These are phyloP conservation scores for Ulvella scutata DNA, from an alignment of 139 green algal genomes.

Conservation along the genomic window DNA sequence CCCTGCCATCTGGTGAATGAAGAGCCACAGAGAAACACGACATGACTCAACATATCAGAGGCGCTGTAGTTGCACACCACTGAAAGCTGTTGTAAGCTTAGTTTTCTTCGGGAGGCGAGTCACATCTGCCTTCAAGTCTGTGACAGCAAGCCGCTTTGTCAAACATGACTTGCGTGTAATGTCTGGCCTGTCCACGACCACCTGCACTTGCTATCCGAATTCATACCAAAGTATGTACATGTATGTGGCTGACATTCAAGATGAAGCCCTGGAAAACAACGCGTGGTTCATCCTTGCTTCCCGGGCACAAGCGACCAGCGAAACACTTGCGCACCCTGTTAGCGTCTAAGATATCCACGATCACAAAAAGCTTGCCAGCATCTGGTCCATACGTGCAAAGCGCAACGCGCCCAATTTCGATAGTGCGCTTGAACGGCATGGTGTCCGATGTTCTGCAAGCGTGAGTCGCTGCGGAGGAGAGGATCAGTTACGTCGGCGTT, in stretches of 20 bases:
- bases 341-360: conserved; percentile 82
- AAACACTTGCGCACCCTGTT: conserved; percentile 60
- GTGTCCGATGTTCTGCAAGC: no score
- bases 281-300: conserved; percentile 3
- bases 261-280: not conserved
- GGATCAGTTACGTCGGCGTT: no score
- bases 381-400: conserved; percentile 78
- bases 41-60: no score
- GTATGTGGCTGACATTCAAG: not conserved
- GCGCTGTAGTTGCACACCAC: conserved; percentile 1
- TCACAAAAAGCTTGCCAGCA: conserved; percentile 70
- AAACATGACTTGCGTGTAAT: conserved; percentile 39
- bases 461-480: no score
- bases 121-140: conserved; percentile 87
- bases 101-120: conserved; percentile 74
- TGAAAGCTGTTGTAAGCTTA: conserved; percentile 55
- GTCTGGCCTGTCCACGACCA: conserved; percentile 78
- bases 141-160: conserved; percentile 90
- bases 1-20: no score
- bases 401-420: conserved; percentile 92
- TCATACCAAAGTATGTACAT: not conserved
- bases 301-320: not conserved
- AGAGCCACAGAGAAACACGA: no score
- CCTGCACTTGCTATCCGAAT: conserved; percentile 32
- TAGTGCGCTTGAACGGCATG: conserved; percentile 80